Percentiles rank a stretch among this genome's conserved stretches.
These are phyloP conservation scores for Coniochaeta ligniaria DNA, from an alignment of 2,329 filamentous ascomycete species.

Conservation along the genomic window DNA sequence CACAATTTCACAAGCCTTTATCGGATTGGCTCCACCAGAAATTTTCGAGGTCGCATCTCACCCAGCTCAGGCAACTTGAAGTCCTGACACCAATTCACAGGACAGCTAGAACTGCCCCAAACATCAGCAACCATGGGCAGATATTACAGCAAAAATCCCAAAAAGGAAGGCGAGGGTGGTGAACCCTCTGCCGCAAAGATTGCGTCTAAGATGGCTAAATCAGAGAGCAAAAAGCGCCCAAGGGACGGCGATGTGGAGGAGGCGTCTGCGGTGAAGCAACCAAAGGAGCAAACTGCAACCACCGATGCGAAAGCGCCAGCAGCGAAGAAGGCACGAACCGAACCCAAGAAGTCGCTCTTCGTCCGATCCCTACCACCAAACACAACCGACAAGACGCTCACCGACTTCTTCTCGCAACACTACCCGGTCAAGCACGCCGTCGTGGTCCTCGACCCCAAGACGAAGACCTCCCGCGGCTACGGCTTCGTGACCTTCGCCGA, in stretches of 20 bases:
- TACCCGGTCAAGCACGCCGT: slow-evolving; percentile 94
- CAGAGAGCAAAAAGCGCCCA: slow-evolving; percentile 23
- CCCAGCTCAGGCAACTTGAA: background rate
- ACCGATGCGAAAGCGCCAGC: background rate
- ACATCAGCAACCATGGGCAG: slow-evolving; percentile 8
- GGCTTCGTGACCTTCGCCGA: slow-evolving; percentile 98
- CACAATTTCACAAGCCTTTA: background rate
- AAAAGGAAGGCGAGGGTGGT: slow-evolving; percentile 21
- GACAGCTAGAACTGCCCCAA: background rate
- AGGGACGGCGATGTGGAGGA: slow-evolving; percentile 27
- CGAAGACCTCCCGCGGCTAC: slow-evolving; percentile 84
- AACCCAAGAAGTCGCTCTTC: slow-evolving; percentile 71
- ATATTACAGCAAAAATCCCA: slow-evolving; percentile 21
- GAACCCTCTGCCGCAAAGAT: slow-evolving; percentile 9
- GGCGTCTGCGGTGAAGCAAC: slow-evolving; percentile 5
- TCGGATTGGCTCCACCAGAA: slow-evolving; percentile 2
- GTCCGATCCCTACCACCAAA: slow-evolving; percentile 75
- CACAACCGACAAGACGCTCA: slow-evolving; percentile 74
- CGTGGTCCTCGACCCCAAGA: slow-evolving; percentile 79
- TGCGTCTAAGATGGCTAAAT: slow-evolving; percentile 8
- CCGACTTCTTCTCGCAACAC: slow-evolving; percentile 86
- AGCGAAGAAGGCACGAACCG: slow-evolving; percentile 50
- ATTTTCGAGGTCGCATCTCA: background rate
- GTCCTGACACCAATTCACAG: background rate
- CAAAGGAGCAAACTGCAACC: slow-evolving; percentile 2